These are phyloP conservation scores for Chlorella sp. DNA, from an alignment of 139 green algal genomes.

Conservation along the genomic window DNA sequence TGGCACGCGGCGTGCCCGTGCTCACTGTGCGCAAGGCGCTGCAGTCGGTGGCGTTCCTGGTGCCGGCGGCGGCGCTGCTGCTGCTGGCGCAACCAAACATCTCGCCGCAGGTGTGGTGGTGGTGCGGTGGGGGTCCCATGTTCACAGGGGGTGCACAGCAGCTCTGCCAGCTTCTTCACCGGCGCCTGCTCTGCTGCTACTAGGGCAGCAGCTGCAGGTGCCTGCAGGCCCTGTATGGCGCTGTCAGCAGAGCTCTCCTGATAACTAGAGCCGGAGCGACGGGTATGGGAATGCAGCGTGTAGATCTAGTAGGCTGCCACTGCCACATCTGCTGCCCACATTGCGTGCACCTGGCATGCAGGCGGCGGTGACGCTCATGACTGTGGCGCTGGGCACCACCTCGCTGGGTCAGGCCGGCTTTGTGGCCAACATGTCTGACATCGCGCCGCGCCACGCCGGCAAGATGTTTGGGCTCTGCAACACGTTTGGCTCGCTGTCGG, in stretches of 20 bases:
- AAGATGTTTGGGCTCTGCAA: slow-evolving; percentile 86
- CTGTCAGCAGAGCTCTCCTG: too few relatives aligned
- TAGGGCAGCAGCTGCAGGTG: too few relatives aligned
- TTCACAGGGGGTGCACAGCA: not conserved
- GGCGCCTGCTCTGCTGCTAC: too few relatives aligned
- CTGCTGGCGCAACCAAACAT: slow-evolving; percentile 34
- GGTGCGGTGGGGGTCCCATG: too few relatives aligned
- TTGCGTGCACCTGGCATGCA: too few relatives aligned
- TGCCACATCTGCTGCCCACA: too few relatives aligned
- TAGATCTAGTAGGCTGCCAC: too few relatives aligned
- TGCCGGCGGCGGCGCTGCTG: slow-evolving; percentile 64
- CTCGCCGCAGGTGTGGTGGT: slow-evolving; percentile 6
- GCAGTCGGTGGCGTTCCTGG: slow-evolving; percentile 73
- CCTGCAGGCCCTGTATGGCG: too few relatives aligned
- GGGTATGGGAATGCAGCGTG: too few relatives aligned
- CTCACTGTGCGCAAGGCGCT: slow-evolving; percentile 57
- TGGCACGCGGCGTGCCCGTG: slow-evolving; percentile 34
- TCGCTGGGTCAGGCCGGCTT: slow-evolving; percentile 77
- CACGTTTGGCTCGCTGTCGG: slow-evolving; percentile 77
- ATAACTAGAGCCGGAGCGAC: too few relatives aligned
- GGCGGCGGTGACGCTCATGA: slow-evolving; percentile 39
- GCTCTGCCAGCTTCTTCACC: too few relatives aligned
- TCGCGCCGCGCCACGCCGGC: slow-evolving; percentile 70
- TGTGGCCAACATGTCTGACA: slow-evolving; percentile 84
- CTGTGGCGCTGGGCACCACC: slow-evolving; percentile 67